Base-by-base conservation (phyloP, 352 stramenopile genomes). In the Phytophthora boehmeriae region DNA sequence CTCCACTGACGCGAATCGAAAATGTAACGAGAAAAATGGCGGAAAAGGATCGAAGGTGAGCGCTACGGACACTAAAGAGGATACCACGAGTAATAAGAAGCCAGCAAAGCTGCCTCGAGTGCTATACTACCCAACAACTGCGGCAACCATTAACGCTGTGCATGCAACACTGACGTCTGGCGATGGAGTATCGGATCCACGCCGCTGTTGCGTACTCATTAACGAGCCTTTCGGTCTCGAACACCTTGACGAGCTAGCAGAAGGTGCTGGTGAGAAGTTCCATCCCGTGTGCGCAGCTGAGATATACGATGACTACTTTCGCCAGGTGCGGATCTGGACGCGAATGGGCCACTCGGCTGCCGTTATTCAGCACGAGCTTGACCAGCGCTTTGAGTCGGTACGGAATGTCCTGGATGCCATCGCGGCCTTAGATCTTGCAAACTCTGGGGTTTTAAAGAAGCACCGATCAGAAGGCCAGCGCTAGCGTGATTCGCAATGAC, bases 251-350 rank as follows among this genome's bases (percentile, higher is more conserved):
- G 77, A 89, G 63, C 77, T 89, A 44, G 71, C 77, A 25, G 61
- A 79, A 46, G 56, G 73, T 49, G 75, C 78, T 8, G 77, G 77
- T 5, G 64, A 88, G 48, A 68, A 79, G 25, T 88, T 88, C 53
- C 60, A 80, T 36, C 76, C 80, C 20, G 80, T 89, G 35, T 89
- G 80, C 36, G 76, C 77, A n/a, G 80, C 80, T 22, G 75, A 86
- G 54, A 81, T 88, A 54, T 86, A 89, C 57, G 80, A 89, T 51
- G 80, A 88, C 43, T 86, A 86, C 64, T 89, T 86, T 59, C 77
- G 75, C n/a, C 76, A 89, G 44, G 77, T 88, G 16, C 73, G 80
- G 27, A 83, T 89, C 42, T 89, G 77, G 80, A 88, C 77, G 22
- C 80, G 80, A 42, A 88, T 89, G 80, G 75, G 80, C 27, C 66